A percentile compares a stretch with the other conserved stretches of the same genome.
phyloP scores from a whole-genome alignment of 2,329 filamentous ascomycete genomes.

The Balansia obtecta region DNA sequence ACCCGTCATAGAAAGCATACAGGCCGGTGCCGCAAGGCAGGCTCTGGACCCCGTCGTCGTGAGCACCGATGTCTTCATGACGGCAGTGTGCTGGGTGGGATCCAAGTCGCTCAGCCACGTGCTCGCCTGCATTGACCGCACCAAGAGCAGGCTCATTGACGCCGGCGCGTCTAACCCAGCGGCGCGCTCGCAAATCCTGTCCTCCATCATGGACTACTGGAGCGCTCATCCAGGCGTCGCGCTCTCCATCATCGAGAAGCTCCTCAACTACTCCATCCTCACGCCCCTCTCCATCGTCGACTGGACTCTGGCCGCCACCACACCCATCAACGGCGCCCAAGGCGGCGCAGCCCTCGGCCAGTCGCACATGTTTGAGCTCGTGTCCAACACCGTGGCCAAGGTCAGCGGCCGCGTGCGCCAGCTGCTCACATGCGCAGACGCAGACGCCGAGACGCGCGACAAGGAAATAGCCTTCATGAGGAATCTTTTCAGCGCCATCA shows the following conservation, averaged over 20 bases:
- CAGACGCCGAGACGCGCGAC: constrained; percentile 53
- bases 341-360: constrained; percentile 58
- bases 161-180: constrained; percentile 63
- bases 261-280: constrained; percentile 93
- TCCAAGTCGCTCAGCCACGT: constrained; percentile 95
- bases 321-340: constrained; percentile 33
- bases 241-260: constrained; percentile 86
- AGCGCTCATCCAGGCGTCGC: constrained; percentile 82
- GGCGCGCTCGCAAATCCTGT: constrained; percentile 78
- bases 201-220: constrained; percentile 88
- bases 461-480: constrained; percentile 65
- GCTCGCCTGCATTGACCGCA: constrained; percentile 87
- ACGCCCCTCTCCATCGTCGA: constrained; percentile 75
- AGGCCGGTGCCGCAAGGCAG: constrained; percentile 59
- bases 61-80: constrained; percentile 91
- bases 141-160: constrained; percentile 75
- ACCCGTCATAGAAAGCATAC: constrained; percentile 65
- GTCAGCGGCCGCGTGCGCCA: constrained; percentile 79
- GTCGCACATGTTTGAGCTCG: constrained; percentile 77
- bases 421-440: constrained; percentile 50
- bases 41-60: constrained; percentile 68
- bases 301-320: constrained; percentile 63
- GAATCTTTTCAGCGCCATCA: constrained; percentile 67
- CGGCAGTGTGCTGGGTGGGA: constrained; percentile 82
- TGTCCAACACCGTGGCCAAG: constrained; percentile 78